A percentile compares a stretch with the other conserved stretches of the same genome.
These are phyloP conservation scores for Irpex sp. DNA, from an alignment of 1,284 basidiomycete species.

Conservation along the genomic window DNA sequence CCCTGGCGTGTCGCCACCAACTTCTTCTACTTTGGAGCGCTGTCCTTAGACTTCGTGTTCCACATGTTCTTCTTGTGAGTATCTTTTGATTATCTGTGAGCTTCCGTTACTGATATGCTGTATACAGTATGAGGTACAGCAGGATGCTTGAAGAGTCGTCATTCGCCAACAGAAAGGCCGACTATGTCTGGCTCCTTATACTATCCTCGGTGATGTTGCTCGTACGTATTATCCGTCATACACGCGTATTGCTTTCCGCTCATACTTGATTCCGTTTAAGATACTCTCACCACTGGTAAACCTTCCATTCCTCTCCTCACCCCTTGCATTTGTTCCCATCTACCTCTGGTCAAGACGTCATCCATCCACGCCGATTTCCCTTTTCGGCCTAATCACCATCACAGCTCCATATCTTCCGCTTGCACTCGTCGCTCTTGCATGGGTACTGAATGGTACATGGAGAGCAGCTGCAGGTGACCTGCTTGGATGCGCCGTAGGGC, in stretches of 20 bases:
- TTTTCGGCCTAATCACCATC: conserved; percentile 93
- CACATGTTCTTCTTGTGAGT: conserved; percentile 97
- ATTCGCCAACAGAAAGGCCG: conserved; percentile 86
- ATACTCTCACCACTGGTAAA: conserved; percentile 82
- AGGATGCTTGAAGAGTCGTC: conserved; percentile 95
- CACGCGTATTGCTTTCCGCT: background rate
- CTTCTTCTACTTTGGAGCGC: conserved; percentile 94
- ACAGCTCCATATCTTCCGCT: conserved; percentile 94
- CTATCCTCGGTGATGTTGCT: conserved; percentile 81
- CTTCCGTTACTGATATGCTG: background rate
- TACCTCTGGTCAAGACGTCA: conserved; percentile 97
- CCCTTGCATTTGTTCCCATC: conserved; percentile 90
- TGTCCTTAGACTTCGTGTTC: conserved; percentile 94
- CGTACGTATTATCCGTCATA: conserved; percentile 41
- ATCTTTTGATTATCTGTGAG: background rate
- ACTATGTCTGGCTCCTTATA: conserved; percentile 91
- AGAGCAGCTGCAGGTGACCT: conserved; percentile 83
- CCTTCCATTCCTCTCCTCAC: conserved; percentile 86
- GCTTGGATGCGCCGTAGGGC: conserved; percentile 87
- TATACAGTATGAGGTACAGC: conserved; percentile 86
- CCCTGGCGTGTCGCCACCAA: conserved; percentile 88
- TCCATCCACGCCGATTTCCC: conserved; percentile 89
- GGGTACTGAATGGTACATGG: conserved; percentile 87
- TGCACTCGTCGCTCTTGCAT: conserved; percentile 85
- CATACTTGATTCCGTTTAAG: conserved; percentile 35